Percentiles rank a stretch among this genome's conserved stretches.
Conservation (phyloP, 2,329 filamentous ascomycete species). For the Fusarium tricinctum region DNA sequence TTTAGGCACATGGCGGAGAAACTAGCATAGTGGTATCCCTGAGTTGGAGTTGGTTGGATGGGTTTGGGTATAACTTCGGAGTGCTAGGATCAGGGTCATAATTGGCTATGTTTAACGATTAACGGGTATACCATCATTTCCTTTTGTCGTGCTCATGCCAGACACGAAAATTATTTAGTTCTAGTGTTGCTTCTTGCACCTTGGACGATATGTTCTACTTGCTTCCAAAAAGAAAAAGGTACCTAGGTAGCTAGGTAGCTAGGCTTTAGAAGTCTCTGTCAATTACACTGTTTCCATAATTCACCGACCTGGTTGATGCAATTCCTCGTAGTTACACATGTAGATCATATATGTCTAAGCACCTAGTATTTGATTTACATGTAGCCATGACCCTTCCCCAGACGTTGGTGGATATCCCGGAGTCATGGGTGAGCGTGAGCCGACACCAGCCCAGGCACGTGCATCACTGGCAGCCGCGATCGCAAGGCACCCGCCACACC, state of each 20-base stretch:
- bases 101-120: slow-evolving; percentile 5
- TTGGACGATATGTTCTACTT: background rate
- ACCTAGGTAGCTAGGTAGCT: too few relatives aligned
- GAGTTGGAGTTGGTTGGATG: slow-evolving; percentile 13
- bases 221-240: too few relatives aligned
- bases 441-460: slow-evolving; percentile 41
- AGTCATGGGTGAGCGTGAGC: slow-evolving; percentile 41
- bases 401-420: slow-evolving; percentile 26
- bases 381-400: slow-evolving; percentile 18
- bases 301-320: background rate
- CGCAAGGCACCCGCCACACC: slow-evolving; percentile 35
- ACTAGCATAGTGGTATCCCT: slow-evolving; percentile 11
- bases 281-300: background rate
- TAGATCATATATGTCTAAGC: background rate
- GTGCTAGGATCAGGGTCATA: background rate
- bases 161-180: background rate
- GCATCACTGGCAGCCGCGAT: slow-evolving; percentile 39
- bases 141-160: background rate
- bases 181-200: background rate
- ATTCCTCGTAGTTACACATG: background rate
- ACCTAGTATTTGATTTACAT: background rate
- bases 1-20: background rate
- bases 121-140: background rate
- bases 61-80: slow-evolving; percentile 2
- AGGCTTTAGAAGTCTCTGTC: too few relatives aligned